phyloP scores from a whole-genome alignment of 1,284 basidiomycete species.

The Pseudozyma sp. region DNA sequence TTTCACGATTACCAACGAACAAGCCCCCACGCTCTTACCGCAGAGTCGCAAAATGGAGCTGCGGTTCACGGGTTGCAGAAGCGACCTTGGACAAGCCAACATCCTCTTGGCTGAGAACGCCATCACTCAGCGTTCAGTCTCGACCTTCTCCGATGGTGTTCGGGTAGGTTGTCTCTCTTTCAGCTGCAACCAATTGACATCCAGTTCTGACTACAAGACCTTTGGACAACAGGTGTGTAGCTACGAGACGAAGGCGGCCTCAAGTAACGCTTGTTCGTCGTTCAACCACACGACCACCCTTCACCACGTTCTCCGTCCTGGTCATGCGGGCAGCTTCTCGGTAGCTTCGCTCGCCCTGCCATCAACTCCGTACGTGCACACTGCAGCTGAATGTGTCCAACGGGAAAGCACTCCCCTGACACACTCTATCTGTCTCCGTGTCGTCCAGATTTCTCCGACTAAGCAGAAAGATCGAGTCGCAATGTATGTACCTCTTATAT shows the following conservation, averaged over 20 bases:
- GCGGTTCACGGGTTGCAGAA: conserved; percentile 17
- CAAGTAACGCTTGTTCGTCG: background rate
- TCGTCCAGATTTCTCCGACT: conserved; percentile 21
- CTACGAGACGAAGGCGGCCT: background rate
- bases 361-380: conserved; percentile 15
- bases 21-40: background rate
- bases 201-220: background rate
- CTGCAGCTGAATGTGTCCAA: too few species aligned
- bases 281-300: background rate
- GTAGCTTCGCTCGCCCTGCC: conserved; percentile 1
- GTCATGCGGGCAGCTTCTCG: background rate
- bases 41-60: conserved; percentile 21
- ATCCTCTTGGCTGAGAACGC: conserved; percentile 14
- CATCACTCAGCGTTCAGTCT: conserved; percentile 10
- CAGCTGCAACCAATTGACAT: too few species aligned
- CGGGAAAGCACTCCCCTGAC: background rate
- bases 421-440: background rate
- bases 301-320: conserved; percentile 17
- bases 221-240: conserved; percentile 20
- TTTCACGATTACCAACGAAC: background rate
- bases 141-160: conserved; percentile 21
- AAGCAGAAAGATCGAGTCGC: conserved; percentile 6
- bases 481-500: conserved; percentile 6
- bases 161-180: conserved; percentile 10
- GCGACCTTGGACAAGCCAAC: conserved; percentile 32